Percentiles rank a stretch among this genome's conserved stretches.
Evolutionary conservation across 2,329 filamentous ascomycete genomes (phyloP).

Genomic region (Colletotrichum tofieldiae): DNA sequence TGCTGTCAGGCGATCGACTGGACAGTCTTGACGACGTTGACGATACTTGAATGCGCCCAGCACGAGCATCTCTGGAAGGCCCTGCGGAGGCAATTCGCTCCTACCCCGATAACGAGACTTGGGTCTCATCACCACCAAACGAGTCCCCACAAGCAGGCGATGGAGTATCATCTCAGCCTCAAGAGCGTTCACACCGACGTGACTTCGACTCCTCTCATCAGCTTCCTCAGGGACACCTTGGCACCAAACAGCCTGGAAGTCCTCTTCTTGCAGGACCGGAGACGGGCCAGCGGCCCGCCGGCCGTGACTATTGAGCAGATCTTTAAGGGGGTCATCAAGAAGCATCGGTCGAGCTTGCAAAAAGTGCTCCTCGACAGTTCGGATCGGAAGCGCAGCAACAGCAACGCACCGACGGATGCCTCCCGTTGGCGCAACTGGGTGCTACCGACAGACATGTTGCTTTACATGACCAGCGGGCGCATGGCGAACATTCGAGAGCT

Average conservation of each 20-base stretch:
- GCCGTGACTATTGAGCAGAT: conserved; percentile 79
- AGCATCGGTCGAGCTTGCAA: conserved; percentile 79
- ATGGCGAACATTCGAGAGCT: conserved; percentile 82
- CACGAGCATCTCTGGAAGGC: conserved; percentile 84
- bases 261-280: conserved; percentile 81
- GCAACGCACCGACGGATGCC: conserved; percentile 48
- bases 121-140: conserved; percentile 37
- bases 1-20: conserved; percentile 82
- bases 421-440: conserved; percentile 79
- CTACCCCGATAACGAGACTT: conserved; percentile 51
- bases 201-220: conserved; percentile 78
- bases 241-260: conserved; percentile 86
- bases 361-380: conserved; percentile 83
- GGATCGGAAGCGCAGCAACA: conserved; percentile 58
- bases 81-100: conserved; percentile 74
- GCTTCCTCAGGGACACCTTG: conserved; percentile 83
- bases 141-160: conserved; percentile 51
- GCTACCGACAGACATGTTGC: conserved; percentile 77
- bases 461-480: conserved; percentile 82
- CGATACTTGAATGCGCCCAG: conserved; percentile 80
- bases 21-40: conserved; percentile 79
- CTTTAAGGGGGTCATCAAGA: conserved; percentile 77
- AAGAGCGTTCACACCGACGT: conserved; percentile 84
- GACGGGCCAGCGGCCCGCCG: conserved; percentile 59
- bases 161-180: conserved; percentile 75